Conservation (phyloP, 805 yeast species). For the Starmerella asiatica region DNA sequence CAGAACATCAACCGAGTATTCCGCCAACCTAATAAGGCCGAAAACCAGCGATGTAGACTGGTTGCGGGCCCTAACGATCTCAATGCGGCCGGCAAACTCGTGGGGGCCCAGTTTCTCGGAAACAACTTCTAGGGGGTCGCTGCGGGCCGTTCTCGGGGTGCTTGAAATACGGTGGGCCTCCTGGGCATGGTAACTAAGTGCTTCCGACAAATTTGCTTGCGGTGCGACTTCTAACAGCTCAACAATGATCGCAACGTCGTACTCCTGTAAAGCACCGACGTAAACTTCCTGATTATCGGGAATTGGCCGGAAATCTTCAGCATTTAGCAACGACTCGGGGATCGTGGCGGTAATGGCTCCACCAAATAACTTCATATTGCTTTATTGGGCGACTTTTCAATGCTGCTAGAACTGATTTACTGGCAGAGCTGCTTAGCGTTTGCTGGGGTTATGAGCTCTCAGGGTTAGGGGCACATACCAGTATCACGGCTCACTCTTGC, state of each 20-base stretch:
- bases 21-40: constrained; percentile 17
- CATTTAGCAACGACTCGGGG: constrained; percentile 58
- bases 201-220: constrained; percentile 11
- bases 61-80: constrained; percentile 8
- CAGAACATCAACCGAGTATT: constrained; percentile 19
- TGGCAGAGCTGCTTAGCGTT: too few relatives aligned
- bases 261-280: constrained; percentile 32
- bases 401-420: background rate
- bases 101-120: constrained; percentile 8
- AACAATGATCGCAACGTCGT: constrained; percentile 28
- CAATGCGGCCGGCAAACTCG: constrained; percentile 15
- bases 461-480: too few relatives aligned
- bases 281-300: constrained; percentile 94
- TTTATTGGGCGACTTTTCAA: background rate
- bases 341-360: constrained; percentile 57
- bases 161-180: constrained; percentile 20
- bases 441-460: too few relatives aligned
- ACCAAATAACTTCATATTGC: constrained; percentile 44
- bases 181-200: constrained; percentile 18
- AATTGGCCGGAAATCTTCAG: constrained; percentile 61
- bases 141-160: constrained; percentile 3
- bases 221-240: constrained; percentile 32
- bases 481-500: too few relatives aligned
- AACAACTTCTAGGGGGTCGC: constrained; percentile 7
- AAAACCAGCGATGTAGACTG: constrained; percentile 9